Evolutionary conservation across 176 grass and related monocot species (phyloP).

Genomic region (barley (Hordeum vulgare)): DNA sequence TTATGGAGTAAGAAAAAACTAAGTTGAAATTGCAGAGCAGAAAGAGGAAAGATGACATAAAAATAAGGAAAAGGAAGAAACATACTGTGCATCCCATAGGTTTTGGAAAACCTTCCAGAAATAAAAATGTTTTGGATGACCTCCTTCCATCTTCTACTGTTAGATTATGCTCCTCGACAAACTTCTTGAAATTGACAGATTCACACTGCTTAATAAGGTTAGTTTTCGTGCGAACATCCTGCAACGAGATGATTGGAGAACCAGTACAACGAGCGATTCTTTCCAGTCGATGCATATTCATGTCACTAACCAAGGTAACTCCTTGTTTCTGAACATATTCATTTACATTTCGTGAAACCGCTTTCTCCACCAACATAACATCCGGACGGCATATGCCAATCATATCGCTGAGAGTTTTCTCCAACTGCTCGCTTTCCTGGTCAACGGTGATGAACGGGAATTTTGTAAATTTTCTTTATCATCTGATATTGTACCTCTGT

Average conservation of each 20-base stretch:
- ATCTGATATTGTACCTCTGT: background rate
- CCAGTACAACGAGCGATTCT: slow-evolving; percentile 86
- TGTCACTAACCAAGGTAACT: slow-evolving; percentile 80
- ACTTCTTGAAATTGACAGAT: slow-evolving; percentile 78
- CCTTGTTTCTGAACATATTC: slow-evolving; percentile 65
- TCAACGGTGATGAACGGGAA: slow-evolving; percentile 11
- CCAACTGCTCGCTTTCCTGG: slow-evolving; percentile 75
- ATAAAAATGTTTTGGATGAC: slow-evolving; percentile 75
- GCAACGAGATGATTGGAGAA: slow-evolving; percentile 62
- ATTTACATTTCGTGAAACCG: slow-evolving; percentile 67
- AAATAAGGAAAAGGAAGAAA: slow-evolving; percentile 2
- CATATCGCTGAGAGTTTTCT: slow-evolving; percentile 60
- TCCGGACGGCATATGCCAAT: slow-evolving; percentile 53
- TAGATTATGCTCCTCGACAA: slow-evolving; percentile 64
- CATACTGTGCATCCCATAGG: slow-evolving; percentile 85
- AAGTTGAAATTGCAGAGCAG: background rate
- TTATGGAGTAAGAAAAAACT: background rate
- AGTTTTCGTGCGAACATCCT: slow-evolving; percentile 47
- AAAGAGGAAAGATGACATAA: background rate
- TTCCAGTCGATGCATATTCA: slow-evolving; percentile 68
- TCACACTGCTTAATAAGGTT: slow-evolving; percentile 66
- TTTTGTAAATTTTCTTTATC: slow-evolving; percentile 10
- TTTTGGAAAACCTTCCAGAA: slow-evolving; percentile 87
- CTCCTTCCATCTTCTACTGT: slow-evolving; percentile 48
- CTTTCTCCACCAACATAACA: slow-evolving; percentile 91